Conservation (phyloP, 192 early-diverging fungal species). For the Coemansia sp. region DNA sequence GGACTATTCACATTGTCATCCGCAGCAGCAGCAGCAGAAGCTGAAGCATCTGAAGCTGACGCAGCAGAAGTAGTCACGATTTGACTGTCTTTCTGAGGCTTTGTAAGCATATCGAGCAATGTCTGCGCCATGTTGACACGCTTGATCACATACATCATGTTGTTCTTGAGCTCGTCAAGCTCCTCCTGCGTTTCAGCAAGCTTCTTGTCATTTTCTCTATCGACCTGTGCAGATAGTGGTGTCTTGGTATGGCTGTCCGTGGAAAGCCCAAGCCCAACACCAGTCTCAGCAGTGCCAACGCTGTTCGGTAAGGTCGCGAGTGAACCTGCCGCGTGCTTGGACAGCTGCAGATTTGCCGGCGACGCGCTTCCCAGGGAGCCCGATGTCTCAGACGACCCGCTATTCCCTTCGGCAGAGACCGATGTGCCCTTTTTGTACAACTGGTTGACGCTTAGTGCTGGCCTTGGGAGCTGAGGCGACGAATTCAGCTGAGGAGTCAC, state of each 20-base stretch:
- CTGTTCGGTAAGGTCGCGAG: background rate
- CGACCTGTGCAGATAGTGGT: background rate
- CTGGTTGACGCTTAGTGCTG: conserved; percentile 9
- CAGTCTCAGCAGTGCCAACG: background rate
- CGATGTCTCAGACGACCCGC: background rate
- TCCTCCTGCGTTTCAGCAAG: conserved; percentile 6
- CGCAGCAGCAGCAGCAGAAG: background rate
- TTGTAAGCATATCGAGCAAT: conserved; percentile 25
- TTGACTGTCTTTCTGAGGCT: background rate
- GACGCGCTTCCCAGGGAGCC: background rate
- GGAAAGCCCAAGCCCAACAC: background rate
- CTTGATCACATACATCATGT: conserved; percentile 39
- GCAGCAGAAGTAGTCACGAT: background rate
- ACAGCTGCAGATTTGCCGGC: background rate
- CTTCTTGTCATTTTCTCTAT: background rate
- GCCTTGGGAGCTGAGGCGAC: conserved; percentile 9
- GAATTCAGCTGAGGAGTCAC: background rate
- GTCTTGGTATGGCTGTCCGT: background rate
- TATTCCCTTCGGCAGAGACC: background rate
- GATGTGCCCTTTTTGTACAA: conserved; percentile 3
- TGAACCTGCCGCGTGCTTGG: background rate
- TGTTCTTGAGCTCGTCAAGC: conserved; percentile 36
- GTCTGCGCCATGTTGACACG: conserved; percentile 38
- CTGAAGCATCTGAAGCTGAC: background rate
- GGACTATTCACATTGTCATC: background rate